Percentiles rank a stretch among this genome's conserved stretches.
These are phyloP conservation scores for Candida montana DNA, from an alignment of 805 yeast genomes.

Conservation along the genomic window DNA sequence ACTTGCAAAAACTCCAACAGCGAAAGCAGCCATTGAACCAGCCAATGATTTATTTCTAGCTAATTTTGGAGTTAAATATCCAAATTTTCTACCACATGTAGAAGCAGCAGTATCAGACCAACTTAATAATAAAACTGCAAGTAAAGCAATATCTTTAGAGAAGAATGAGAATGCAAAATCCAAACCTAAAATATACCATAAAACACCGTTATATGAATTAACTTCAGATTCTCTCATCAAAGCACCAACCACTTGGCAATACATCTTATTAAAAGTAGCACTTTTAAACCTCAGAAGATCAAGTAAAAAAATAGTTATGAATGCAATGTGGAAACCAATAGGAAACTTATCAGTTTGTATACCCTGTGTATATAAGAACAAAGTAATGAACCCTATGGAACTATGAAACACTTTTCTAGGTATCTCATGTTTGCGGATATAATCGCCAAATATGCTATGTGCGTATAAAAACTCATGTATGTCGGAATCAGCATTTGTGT, in stretches of 20 bases:
- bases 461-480: constrained; percentile 27
- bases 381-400: constrained; percentile 78
- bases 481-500: neutral
- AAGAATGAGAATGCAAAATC: constrained; percentile 61
- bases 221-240: constrained; percentile 83
- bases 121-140: constrained; percentile 74
- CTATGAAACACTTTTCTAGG: constrained; percentile 87
- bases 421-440: constrained; percentile 75
- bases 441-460: constrained; percentile 42
- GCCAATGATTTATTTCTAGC: constrained; percentile 77
- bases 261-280: constrained; percentile 56
- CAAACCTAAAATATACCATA: constrained; percentile 82
- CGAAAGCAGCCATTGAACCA: constrained; percentile 84
- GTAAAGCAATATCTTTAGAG: constrained; percentile 75
- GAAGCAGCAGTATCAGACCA: constrained; percentile 99
- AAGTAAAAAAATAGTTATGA: constrained; percentile 49
- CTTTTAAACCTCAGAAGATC: constrained; percentile 66
- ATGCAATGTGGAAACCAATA: constrained; percentile 50
- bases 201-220: constrained; percentile 70
- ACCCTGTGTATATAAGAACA: constrained; percentile 65
- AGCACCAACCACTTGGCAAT: constrained; percentile 68
- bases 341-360: constrained; percentile 52
- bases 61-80: constrained; percentile 76
- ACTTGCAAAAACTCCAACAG: constrained; percentile 63
- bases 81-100: constrained; percentile 82